Evolutionary conservation across 2,329 filamentous ascomycete genomes (phyloP).

Genomic region (Sclerotinia borealis): DNA sequence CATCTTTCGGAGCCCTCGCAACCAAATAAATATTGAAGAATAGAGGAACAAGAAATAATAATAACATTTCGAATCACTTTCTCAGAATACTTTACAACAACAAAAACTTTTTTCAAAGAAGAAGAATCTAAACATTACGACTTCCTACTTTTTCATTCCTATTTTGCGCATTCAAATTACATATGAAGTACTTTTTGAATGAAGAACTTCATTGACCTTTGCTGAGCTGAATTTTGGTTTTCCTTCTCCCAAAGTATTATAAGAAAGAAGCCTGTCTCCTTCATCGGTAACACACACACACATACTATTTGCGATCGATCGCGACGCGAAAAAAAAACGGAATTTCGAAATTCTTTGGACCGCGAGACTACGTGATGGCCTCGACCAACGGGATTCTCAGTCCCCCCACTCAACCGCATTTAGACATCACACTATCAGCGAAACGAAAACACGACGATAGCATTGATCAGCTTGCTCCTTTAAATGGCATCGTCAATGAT

Average conservation of each 20-base stretch:
- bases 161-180: not conserved
- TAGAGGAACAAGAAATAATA: not conserved
- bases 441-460: constrained; percentile 56
- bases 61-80: not conserved
- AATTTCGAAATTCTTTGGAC: constrained; percentile 11
- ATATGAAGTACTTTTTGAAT: constrained; percentile 1
- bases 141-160: not conserved
- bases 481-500: constrained; percentile 23
- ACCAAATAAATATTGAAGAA: not conserved
- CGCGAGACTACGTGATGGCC: constrained; percentile 26
- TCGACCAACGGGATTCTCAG: constrained; percentile 39
- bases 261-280: not conserved
- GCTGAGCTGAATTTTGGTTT: constrained; percentile 4
- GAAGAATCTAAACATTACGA: not conserved
- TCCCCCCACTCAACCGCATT: constrained; percentile 30
- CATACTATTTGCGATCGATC: constrained; percentile 17
- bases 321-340: constrained; percentile 20
- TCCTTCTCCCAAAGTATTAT: not conserved
- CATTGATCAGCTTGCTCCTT: constrained; percentile 34
- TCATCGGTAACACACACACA: constrained; percentile 12
- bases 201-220: constrained; percentile 8
- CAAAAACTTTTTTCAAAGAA: not conserved
- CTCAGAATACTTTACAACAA: not conserved
- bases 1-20: not conserved
- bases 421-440: constrained; percentile 34